Conservation (phyloP, 768 basidiomycete genomes). For the Suillus hirtellus region DNA sequence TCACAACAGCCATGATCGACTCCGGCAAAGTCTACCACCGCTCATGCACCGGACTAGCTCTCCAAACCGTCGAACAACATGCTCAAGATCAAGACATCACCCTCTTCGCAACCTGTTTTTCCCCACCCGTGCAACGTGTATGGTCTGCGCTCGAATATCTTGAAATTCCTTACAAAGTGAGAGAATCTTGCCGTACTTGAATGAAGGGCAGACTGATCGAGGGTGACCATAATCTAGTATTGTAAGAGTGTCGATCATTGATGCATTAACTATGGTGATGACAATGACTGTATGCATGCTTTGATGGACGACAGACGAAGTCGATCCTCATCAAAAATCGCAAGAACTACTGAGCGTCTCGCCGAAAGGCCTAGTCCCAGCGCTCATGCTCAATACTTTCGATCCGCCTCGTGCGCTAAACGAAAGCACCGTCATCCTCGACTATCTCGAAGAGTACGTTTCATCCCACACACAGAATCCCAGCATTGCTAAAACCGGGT, state of each 20-base stretch:
- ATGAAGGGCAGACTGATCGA: neutral
- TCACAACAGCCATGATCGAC: conserved; percentile 25
- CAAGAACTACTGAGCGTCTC: conserved; percentile 77
- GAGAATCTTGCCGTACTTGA: conserved; percentile 11
- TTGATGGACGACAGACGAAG: conserved; percentile 53
- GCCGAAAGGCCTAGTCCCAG: conserved; percentile 82
- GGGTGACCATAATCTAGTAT: conserved; percentile 31
- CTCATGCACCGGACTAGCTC: conserved; percentile 49
- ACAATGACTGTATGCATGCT: neutral
- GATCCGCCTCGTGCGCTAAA: conserved; percentile 63
- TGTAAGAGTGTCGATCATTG: conserved; percentile 24
- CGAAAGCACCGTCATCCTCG: conserved; percentile 79
- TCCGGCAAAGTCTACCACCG: conserved; percentile 42
- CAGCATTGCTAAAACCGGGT: neutral
- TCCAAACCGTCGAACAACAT: conserved; percentile 57
- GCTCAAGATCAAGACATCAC: conserved; percentile 51
- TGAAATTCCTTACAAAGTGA: conserved; percentile 67
- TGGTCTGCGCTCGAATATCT: conserved; percentile 78
- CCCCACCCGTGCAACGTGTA: conserved; percentile 80
- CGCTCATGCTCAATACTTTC: conserved; percentile 53
- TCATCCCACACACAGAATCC: neutral
- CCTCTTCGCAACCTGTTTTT: conserved; percentile 74
- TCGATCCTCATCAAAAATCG: conserved; percentile 83
- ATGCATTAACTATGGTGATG: neutral
- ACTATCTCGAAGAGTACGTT: conserved; percentile 75